phyloP scores from a whole-genome alignment of 163 green algal genomes.

The Chlamydomonas reinhardtii region DNA sequence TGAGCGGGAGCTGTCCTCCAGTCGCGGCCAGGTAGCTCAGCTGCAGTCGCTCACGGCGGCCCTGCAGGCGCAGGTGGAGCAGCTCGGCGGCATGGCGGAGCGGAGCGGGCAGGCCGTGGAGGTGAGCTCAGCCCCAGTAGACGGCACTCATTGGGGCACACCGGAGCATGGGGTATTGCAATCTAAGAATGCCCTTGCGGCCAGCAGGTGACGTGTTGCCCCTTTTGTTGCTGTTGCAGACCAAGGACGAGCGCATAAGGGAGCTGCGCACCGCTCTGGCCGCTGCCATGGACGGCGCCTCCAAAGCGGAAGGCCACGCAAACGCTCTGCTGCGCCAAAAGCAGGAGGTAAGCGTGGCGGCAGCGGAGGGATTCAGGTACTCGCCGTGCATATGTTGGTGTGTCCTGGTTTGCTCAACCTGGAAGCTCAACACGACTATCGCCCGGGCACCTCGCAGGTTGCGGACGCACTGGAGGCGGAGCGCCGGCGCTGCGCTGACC shows the following conservation, averaged over 20 bases:
- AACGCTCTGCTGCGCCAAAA: conserved; percentile 29
- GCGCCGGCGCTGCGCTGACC: not conserved
- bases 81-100: conserved; percentile 2
- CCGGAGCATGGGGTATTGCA: too few species aligned
- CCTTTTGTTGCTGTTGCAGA: too few species aligned
- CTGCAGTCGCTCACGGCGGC: not conserved
- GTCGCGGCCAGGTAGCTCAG: conserved; percentile 6
- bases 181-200: too few species aligned
- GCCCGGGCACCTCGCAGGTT: not conserved
- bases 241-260: conserved; percentile 61
- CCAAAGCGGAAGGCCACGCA: not conserved
- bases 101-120: not conserved
- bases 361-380: too few species aligned
- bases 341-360: conserved; percentile 4
- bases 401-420: not conserved
- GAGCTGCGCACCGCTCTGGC: conserved; percentile 59
- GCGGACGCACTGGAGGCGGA: conserved; percentile 29
- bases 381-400: too few species aligned
- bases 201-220: too few species aligned
- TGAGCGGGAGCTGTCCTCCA: conserved; percentile 15
- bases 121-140: not conserved
- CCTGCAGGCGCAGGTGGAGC: conserved; percentile 16
- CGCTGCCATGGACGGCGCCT: conserved; percentile 23
- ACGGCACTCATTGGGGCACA: not conserved
- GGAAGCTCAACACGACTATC: not conserved